Percentiles rank a stretch among this genome's conserved stretches.
These are phyloP conservation scores for Dispira simplex DNA, from an alignment of 192 early-diverging fungal species.

Conservation along the genomic window DNA sequence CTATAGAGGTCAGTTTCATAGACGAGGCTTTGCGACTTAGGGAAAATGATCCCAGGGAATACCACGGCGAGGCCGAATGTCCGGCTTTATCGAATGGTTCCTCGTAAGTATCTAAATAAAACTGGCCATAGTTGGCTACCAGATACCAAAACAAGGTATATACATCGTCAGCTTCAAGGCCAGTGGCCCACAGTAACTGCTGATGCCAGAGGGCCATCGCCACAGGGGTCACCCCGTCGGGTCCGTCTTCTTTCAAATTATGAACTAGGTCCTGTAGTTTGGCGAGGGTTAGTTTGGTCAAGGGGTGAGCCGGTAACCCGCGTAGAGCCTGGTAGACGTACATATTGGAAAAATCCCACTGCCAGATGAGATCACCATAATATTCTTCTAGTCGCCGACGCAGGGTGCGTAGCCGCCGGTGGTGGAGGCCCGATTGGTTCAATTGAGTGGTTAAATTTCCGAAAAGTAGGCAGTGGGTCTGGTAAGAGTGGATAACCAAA, in stretches of 20 bases:
- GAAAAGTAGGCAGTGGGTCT: neutral
- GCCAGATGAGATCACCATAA: neutral
- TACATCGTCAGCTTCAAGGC: neutral
- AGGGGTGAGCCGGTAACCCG: neutral
- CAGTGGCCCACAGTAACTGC: neutral
- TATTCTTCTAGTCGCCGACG: neutral
- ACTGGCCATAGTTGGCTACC: neutral
- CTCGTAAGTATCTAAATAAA: neutral
- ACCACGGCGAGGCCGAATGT: too few relatives aligned
- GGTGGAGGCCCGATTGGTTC: neutral
- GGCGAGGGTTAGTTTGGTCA: neutral
- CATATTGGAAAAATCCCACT: neutral
- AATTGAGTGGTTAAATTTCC: too few relatives aligned
- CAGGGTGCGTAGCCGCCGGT: neutral
- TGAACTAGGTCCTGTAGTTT: neutral
- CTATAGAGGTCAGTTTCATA: too few relatives aligned
- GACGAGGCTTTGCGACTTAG: too few relatives aligned
- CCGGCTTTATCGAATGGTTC: too few relatives aligned
- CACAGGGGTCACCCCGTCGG: neutral
- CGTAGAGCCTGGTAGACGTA: neutral
- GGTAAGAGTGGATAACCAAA: neutral
- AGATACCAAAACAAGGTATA: constrained; percentile 5
- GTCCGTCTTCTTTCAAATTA: neutral
- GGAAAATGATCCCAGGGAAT: too few relatives aligned
- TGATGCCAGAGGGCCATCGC: neutral